Base-by-base conservation (phyloP, 2,329 filamentous ascomycete genomes). In the Pseudocercospora fuligena region DNA sequence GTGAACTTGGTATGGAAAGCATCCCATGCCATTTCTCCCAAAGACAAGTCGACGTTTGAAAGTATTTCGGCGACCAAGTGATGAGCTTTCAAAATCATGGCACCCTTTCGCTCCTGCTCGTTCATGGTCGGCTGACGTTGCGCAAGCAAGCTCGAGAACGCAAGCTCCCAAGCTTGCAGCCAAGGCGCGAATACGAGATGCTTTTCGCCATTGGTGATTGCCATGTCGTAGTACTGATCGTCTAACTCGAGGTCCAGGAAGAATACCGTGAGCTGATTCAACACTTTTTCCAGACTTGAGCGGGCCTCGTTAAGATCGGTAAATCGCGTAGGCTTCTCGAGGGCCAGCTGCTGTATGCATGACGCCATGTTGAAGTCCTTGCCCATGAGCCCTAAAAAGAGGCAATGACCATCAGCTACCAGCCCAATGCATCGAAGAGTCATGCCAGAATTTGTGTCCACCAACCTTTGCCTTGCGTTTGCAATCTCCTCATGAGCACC, bases 31-130 rank as follows among this genome's bases (percentile, higher is more conserved):
- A 73, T 64, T 46, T 72, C 69, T 12, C 68, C 69, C 12, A 67
- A 27, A 27, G 72, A 68, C n/a, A 74, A 36, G 47, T 73, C 70
- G 27, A 72, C 68, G n/a, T 69, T 36, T 5, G 66, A 31, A 6
- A 74, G 64, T 19, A 71, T 69, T 53, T 73, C 72, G 3, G 66
- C 69, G 11, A 74, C 68, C 14, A 72, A 56, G 33, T 74, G 70
- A 53, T 74, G 71, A 31, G 71, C 72, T 62, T 73, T 74, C 16
- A 74, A 64, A 16, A 71, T 61, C 71, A 72, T 73, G 1, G 71
- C 71, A 4, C 64, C 69, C 59, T 68, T 73, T 7, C 64, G 65
- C 27, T 73, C 69, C 31, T 62, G 25, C 1, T 60, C 27, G n/a
- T 46, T 68, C 57, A 73, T 61, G 8, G 0, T 27, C 2, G 51